A percentile compares a stretch with the other conserved stretches of the same genome.
Evolutionary conservation across 2,329 filamentous ascomycete species (phyloP).

Genomic region (Trichoderma sp.): DNA sequence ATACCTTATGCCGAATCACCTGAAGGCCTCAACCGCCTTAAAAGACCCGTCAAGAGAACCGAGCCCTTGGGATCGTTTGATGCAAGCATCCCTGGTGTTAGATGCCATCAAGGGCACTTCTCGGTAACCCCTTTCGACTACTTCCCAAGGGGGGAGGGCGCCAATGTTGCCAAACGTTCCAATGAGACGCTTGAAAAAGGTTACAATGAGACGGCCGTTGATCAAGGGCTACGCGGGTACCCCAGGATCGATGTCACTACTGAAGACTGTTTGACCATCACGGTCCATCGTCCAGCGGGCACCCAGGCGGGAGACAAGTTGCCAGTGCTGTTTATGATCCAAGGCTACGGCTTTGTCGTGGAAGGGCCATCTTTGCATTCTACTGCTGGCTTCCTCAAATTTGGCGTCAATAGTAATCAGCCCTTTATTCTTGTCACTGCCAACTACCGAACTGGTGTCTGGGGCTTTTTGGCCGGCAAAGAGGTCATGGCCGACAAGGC

Average conservation of each 20-base stretch:
- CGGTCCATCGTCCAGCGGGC: constrained; percentile 45
- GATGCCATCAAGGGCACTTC: constrained; percentile 55
- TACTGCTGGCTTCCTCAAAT: neutral
- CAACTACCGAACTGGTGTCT: constrained; percentile 6
- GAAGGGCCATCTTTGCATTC: neutral
- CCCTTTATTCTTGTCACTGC: constrained; percentile 3
- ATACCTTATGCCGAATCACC: constrained; percentile 64
- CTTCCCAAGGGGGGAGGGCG: neutral
- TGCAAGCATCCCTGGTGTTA: constrained; percentile 45
- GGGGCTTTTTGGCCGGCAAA: constrained; percentile 1
- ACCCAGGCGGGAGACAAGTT: constrained; percentile 42
- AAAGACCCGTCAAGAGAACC: constrained; percentile 52
- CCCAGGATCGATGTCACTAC: neutral
- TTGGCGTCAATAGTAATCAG: neutral
- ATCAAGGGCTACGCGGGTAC: too few relatives aligned
- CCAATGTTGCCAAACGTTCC: neutral
- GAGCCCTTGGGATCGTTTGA: constrained; percentile 49
- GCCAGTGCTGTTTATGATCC: constrained; percentile 58
- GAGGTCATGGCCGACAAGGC: neutral
- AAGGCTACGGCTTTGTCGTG: constrained; percentile 44
- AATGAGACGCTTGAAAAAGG: too few relatives aligned
- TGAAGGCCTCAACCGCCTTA: constrained; percentile 55
- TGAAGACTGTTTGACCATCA: constrained; percentile 52
- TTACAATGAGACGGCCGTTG: too few relatives aligned
- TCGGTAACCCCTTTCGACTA: neutral